Base-by-base conservation (phyloP, 2,329 filamentous ascomycete genomes). In the Ophiostoma tasmaniense region DNA sequence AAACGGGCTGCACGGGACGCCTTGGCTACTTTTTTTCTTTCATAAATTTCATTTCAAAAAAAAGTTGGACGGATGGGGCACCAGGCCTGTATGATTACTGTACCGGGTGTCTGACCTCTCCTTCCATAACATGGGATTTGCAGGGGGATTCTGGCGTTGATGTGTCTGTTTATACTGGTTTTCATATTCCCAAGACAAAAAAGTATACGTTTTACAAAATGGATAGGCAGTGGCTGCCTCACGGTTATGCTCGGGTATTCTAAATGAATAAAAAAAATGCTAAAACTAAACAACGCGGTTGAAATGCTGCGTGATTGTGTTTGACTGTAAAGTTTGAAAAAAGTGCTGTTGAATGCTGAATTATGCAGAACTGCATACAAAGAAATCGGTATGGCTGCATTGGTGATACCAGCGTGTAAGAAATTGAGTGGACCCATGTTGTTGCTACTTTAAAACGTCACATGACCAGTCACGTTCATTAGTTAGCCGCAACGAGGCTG, bases 81-180 rank as follows among this genome's bases (percentile, higher is more conserved):
- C n/a, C 50, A 55, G 42, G 42, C 17, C 62, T 14, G 11, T 20
- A 39, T 33, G 33, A 33, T 33, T 33, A 33, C 14, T 39, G 37
- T 39, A 39, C 37, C 22, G n/a, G 28, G 33, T 22, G 33, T 42
- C 62, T 45, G 39, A 3, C 64, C 30, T 52, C 37, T 28, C 42
- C n/a, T 65, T 37, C 7, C 62, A 62, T 45, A 66, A 33, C 39
- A 50, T 66, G 39, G 64, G 64, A 66, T 66, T 66, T 64, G 61
- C 61, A 33, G 39, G 64, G 64, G 64, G 42, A 66, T 52, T 50
- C 17, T 66, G 64, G 64, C 64, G 64, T 66, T 66, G 64, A 66
- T 52, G 64, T 50, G 64, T 66, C 17, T 66, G 25, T 52, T 66
- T 65, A 39, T 65, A 65, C 37, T 65, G 64, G 61, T 64, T 64